These are phyloP conservation scores for Orbilia ellipsospora DNA, from an alignment of 2,329 filamentous ascomycete genomes.

Conservation along the genomic window DNA sequence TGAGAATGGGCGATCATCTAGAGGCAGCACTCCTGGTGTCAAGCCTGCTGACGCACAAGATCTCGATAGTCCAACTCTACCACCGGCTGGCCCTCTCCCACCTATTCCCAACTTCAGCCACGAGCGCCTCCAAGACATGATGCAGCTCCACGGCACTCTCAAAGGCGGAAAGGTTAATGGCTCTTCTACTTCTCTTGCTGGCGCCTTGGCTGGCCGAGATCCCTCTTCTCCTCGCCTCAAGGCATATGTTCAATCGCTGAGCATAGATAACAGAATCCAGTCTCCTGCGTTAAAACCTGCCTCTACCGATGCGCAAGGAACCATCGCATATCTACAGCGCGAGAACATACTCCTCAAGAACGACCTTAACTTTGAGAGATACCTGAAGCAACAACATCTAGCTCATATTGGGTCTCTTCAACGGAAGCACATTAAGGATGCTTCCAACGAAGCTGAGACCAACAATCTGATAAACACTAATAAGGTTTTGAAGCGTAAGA, in stretches of 20 bases:
- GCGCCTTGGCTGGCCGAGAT: slow-evolving; percentile 51
- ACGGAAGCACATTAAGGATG: slow-evolving; percentile 78
- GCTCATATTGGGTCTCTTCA: slow-evolving; percentile 82
- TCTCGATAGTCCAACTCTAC: slow-evolving; percentile 73
- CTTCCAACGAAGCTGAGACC: slow-evolving; percentile 81
- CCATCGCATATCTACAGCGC: slow-evolving; percentile 71
- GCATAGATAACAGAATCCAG: slow-evolving; percentile 56
- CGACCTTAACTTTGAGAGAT: slow-evolving; percentile 83
- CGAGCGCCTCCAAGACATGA: slow-evolving; percentile 70
- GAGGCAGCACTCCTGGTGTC: slow-evolving; percentile 42
- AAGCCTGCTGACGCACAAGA: slow-evolving; percentile 33
- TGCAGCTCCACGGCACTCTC: slow-evolving; percentile 71
- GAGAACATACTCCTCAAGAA: slow-evolving; percentile 81
- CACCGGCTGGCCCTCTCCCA: slow-evolving; percentile 65
- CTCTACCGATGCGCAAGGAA: slow-evolving; percentile 61
- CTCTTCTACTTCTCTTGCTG: slow-evolving; percentile 40
- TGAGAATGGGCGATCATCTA: slow-evolving; percentile 31
- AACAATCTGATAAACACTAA: slow-evolving; percentile 83
- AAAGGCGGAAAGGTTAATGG: slow-evolving; percentile 62
- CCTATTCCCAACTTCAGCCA: slow-evolving; percentile 65
- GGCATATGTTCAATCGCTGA: slow-evolving; percentile 60
- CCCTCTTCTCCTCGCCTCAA: slow-evolving; percentile 59
- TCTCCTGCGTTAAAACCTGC: slow-evolving; percentile 59
- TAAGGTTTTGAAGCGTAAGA: slow-evolving; percentile 75
- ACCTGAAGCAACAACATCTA: slow-evolving; percentile 84